Evolutionary conservation across 331 rosid species (phyloP), one percentile per base, ranked within the genome.

Genomic region (Telfairia occidentalis): DNA sequence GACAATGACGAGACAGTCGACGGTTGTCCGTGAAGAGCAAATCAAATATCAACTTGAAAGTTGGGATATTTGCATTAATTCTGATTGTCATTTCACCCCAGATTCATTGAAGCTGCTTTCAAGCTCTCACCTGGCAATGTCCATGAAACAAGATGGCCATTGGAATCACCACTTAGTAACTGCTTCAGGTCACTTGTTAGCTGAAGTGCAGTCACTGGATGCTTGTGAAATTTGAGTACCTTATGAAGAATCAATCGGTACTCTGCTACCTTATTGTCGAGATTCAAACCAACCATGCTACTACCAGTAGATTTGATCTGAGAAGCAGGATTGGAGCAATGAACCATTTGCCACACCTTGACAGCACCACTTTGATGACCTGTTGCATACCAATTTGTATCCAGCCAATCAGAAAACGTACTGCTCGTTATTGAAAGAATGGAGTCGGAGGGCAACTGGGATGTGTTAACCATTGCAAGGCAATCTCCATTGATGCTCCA

Each of bases 361-460:
- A 96, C 86, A 26, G 99, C 90, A 76, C 99, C 99, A 78, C 99
- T 96, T 89, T 96, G 99, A 86, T 96, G 99, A 76, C 99, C 99
- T 5, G 97, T 96, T 76, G 87, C 99, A 77, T 86, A 92, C 99
- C 99, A 96, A 82, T 87, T 96, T 3, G 91, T 89, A 75, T 92
- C 96, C 83, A 75, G 85, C 99, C 99, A 96, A 87, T 96, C 99
- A 52, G 97, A 92, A 81, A 76, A 80, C 42, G 92, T 84, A 84
- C 97, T 82, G 74, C 92, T 92, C 30, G 99, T 86, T 76, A 92
- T 93, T 0, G 94, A 92, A 69, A 92, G 97, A 84, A 96, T 92
- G 70, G 90, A 92, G 83, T 96, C 99, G 26, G 97, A 96, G 69
- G 99, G 99, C 78, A 96, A 86, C 79, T 92, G 99, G 50, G 99